Base-by-base conservation (phyloP, 2,329 filamentous ascomycete species). In the Thielaviopsis euricoi region DNA sequence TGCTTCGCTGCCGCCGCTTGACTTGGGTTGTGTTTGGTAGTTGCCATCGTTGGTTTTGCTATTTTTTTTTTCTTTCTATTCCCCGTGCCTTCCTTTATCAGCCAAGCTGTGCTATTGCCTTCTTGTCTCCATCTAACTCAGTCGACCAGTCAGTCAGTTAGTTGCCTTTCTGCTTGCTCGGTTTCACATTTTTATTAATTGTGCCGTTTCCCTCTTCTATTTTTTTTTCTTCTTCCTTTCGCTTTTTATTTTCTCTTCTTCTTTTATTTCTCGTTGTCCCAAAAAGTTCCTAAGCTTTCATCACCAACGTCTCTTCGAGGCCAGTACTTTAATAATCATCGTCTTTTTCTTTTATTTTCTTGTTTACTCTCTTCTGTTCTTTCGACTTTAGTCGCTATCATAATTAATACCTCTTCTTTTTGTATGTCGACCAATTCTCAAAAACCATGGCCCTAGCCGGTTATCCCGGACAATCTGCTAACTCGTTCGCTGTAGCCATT, bases 141-240 rank as follows among this genome's bases (percentile, higher is more conserved):
- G n/a, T 48, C 37, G 13, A n/a, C n/a, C n/a, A 13, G 37, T 40
- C 37, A 43, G 37, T 43, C 13, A 40, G 37, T 40, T 12, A 43
- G 37, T 43, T n/a, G n/a, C 37, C 43, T 48, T 21, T 48, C n/a
- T 48, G n/a, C 50, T 23, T 50, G 26, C 10, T 40, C 29, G 37
- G 56, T 57, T 58, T 58, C 56, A 53, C 56, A 29, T 49, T 56
- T 58, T 54, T 58, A 25, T 25, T 52, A 54, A 50, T 25, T 58
- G 46, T 58, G 40, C 52, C 49, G 37, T 46, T 46, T 46, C 40
- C 53, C 23, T 25, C 23, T 55, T 48, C 23, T 46, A 5, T 22
- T 37, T 37, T 19, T 25, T 55, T 22, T 43, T 48, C 23, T 25
- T 48, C 56, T 58, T 19, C 37, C 51, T 22, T 58, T 25, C 19